Percentiles rank a stretch among this genome's conserved stretches.
phyloP scores from a whole-genome alignment of 176 grass and related monocot species.

The Phoenix dactylifera region DNA sequence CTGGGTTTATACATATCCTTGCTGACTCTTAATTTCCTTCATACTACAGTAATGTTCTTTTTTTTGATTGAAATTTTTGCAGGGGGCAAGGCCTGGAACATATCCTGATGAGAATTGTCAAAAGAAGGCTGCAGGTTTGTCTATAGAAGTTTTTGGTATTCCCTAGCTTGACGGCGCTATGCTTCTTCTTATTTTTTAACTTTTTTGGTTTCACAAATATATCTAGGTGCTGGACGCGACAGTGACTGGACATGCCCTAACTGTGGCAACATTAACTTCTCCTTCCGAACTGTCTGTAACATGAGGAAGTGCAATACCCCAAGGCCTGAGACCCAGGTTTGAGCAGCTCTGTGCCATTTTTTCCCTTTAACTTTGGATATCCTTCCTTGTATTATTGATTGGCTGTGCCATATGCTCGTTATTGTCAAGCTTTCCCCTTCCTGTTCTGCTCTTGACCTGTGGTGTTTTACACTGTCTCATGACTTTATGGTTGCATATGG shows the following conservation, averaged over 20 bases:
- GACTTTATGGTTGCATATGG: too few relatives aligned
- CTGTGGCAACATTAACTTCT: constrained; percentile 73
- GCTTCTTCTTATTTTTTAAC: background rate
- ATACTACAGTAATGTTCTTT: background rate
- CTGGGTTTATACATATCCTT: too few relatives aligned
- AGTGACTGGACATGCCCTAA: constrained; percentile 89
- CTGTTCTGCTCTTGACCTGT: too few relatives aligned
- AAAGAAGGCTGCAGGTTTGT: constrained; percentile 64
- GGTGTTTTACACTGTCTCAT: too few relatives aligned
- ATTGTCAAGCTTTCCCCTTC: too few relatives aligned
- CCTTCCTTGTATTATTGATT: background rate
- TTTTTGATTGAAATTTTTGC: constrained; percentile 16
- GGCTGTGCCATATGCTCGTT: too few relatives aligned
- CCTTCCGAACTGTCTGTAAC: constrained; percentile 77
- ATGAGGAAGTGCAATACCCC: constrained; percentile 89
- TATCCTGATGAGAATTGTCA: constrained; percentile 75
- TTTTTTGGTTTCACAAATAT: background rate
- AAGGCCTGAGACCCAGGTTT: constrained; percentile 74
- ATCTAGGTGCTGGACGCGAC: constrained; percentile 60
- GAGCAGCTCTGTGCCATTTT: background rate
- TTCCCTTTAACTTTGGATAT: background rate
- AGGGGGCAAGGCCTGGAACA: constrained; percentile 51
- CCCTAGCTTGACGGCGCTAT: too few relatives aligned
- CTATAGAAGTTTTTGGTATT: background rate
- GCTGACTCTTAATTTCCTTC: background rate